Evolutionary conservation across 129 eudicot species (phyloP).

Genomic region (Helichrysum umbraculigerum): DNA sequence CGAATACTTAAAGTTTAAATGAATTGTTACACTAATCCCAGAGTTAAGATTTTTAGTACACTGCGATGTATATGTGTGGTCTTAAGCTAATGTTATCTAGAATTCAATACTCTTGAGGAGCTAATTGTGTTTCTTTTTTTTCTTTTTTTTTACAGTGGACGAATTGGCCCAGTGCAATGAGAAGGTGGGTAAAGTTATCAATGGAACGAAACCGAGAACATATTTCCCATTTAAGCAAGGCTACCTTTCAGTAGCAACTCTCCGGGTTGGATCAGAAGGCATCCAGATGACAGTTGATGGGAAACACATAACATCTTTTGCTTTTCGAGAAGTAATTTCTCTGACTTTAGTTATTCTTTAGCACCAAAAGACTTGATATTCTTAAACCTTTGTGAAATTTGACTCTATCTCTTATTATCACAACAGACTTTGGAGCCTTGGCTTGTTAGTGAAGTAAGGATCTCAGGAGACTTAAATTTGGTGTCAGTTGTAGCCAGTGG

Average conservation of each 20-base stretch:
- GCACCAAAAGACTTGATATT: neutral
- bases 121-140: neutral
- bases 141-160: slow-evolving; percentile 49
- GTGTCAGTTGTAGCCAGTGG: slow-evolving; percentile 92
- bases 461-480: slow-evolving; percentile 81
- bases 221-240: slow-evolving; percentile 90
- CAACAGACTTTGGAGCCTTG: slow-evolving; percentile 92
- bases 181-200: slow-evolving; percentile 71
- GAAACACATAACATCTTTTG: slow-evolving; percentile 88
- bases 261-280: slow-evolving; percentile 94
- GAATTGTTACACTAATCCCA: neutral
- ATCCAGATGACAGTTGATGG: slow-evolving; percentile 99
- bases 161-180: slow-evolving; percentile 77
- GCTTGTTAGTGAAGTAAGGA: slow-evolving; percentile 86
- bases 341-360: neutral
- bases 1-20: neutral
- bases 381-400: slow-evolving; percentile 1
- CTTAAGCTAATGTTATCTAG: neutral
- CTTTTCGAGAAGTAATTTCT: slow-evolving; percentile 79
- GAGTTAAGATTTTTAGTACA: neutral
- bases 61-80: neutral
- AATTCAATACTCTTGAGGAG: slow-evolving; percentile 1
- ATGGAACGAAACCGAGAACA: slow-evolving; percentile 55
- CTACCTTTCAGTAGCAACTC: slow-evolving; percentile 90
- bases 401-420: neutral